Conservation (phyloP, 2,329 filamentous ascomycete genomes). For the Penicillium glabrum region DNA sequence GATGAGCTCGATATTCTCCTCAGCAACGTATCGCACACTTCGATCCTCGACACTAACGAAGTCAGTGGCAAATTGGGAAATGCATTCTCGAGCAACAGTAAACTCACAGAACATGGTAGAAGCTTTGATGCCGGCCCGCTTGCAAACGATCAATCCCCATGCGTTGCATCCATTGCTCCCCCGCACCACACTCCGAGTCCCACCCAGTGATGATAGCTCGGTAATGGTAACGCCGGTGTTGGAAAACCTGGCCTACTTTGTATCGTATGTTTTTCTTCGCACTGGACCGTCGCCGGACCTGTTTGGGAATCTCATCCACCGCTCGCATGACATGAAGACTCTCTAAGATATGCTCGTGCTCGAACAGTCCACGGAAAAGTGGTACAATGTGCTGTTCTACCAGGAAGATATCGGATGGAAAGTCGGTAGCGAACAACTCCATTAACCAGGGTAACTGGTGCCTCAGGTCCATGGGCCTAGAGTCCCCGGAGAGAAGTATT, state of each 20-base stretch:
- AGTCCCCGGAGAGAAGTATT: conserved; percentile 52
- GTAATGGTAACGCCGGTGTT: conserved; percentile 77
- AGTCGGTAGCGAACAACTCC: conserved; percentile 63
- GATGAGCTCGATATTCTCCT: conserved; percentile 76
- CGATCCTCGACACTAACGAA: conserved; percentile 61
- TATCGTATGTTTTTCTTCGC: conserved; percentile 57
- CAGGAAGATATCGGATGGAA: conserved; percentile 70
- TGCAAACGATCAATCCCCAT: conserved; percentile 63
- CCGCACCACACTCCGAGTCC: conserved; percentile 62
- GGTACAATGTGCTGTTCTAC: conserved; percentile 68
- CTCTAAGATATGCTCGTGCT: conserved; percentile 55
- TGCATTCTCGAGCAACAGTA: neutral
- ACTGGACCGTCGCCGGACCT: conserved; percentile 37
- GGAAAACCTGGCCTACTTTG: conserved; percentile 79
- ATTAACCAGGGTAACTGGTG: conserved; percentile 65
- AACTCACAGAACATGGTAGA: conserved; percentile 84
- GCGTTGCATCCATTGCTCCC: conserved; percentile 63
- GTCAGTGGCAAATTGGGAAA: conserved; percentile 11
- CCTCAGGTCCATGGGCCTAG: conserved; percentile 53
- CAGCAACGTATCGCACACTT: conserved; percentile 71
- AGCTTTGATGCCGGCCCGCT: conserved; percentile 66
- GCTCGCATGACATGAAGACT: conserved; percentile 57
- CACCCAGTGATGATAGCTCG: conserved; percentile 85
- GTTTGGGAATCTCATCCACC: conserved; percentile 57
- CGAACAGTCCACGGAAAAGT: conserved; percentile 53